Conservation (phyloP, 345 rosid species). For the Erucastrum elatum region DNA sequence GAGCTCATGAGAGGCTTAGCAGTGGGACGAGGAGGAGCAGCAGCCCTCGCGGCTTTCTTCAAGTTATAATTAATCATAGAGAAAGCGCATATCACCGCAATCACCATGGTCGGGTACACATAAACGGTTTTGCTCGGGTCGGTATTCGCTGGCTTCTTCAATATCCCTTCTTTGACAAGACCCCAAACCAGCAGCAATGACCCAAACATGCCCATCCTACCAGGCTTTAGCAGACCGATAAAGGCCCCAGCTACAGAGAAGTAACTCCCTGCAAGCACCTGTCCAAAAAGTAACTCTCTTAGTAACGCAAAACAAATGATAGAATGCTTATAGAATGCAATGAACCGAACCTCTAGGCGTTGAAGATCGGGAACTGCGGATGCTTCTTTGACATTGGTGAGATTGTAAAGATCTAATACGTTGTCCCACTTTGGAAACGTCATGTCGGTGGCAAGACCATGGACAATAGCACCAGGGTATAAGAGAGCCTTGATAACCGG, state of each 20-base stretch:
- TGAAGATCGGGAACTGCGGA: conserved; percentile 80
- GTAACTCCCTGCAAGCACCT: conserved; percentile 98
- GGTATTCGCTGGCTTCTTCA: conserved; percentile 67
- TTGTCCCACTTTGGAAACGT: conserved; percentile 81
- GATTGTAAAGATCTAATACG: conserved; percentile 64
- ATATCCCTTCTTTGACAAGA: conserved; percentile 86
- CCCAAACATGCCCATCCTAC: conserved; percentile 97
- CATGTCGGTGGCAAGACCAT: conserved; percentile 57
- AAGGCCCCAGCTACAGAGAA: conserved; percentile 88
- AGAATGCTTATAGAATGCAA: neutral
- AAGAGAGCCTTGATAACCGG: conserved; percentile 76
- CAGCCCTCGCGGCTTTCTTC: conserved; percentile 65
- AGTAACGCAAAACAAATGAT: neutral
- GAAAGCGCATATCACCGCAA: conserved; percentile 78
- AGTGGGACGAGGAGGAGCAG: conserved; percentile 63
- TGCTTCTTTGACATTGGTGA: conserved; percentile 72
- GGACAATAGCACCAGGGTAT: conserved; percentile 78
- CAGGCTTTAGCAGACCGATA: conserved; percentile 75
- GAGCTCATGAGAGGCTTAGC: conserved; percentile 80
- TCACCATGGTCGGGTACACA: conserved; percentile 79
- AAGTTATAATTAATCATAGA: conserved; percentile 77
- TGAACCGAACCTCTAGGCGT: conserved; percentile 66
- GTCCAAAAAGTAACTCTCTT: conserved; percentile 13
- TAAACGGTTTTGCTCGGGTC: conserved; percentile 69
- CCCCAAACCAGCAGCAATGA: conserved; percentile 85